Conservation (phyloP, 352 stramenopile genomes). For the Nothophytophthora sp. region DNA sequence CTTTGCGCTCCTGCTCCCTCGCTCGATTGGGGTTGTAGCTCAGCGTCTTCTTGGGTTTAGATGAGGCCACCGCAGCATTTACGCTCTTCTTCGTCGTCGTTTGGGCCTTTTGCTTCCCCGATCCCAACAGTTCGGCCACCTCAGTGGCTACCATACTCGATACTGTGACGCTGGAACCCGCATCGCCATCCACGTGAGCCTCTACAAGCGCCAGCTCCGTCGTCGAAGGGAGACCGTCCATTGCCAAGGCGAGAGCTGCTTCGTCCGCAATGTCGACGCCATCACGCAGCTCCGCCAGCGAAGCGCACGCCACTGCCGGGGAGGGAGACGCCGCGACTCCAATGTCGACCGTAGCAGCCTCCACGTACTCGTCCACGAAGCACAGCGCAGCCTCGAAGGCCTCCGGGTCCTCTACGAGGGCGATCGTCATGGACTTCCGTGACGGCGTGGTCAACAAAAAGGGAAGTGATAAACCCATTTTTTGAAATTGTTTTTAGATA, state of each 20-base stretch:
- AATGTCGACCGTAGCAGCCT: constrained; percentile 9
- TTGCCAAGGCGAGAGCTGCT: constrained; percentile 2
- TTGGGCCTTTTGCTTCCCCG: not conserved
- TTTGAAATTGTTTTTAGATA: too few relatives aligned
- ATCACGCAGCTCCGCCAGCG: too few relatives aligned
- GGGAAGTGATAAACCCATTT: too few relatives aligned
- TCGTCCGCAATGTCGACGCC: too few relatives aligned
- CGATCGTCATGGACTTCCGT: constrained; percentile 23
- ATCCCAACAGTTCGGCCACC: not conserved
- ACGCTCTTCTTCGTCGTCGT: constrained; percentile 1
- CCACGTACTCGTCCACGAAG: constrained; percentile 37
- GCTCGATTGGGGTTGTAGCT: constrained; percentile 42
- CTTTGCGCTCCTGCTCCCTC: constrained; percentile 36
- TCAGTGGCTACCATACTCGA: not conserved
- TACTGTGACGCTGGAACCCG: too few relatives aligned
- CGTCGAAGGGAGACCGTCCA: constrained; percentile 17
- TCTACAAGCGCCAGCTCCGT: constrained; percentile 12
- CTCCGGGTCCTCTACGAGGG: constrained; percentile 31
- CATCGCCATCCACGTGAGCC: too few relatives aligned
- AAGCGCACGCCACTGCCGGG: too few relatives aligned
- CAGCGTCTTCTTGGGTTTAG: constrained; percentile 17
- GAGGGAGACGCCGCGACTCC: too few relatives aligned
- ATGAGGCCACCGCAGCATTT: not conserved
- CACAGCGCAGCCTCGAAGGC: constrained; percentile 39
- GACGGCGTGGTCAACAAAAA: too few relatives aligned